A percentile compares a stretch with the other conserved stretches of the same genome.
Conservation (phyloP, 2,329 filamentous ascomycete species). For the Myriosclerotinia duriaeana region DNA sequence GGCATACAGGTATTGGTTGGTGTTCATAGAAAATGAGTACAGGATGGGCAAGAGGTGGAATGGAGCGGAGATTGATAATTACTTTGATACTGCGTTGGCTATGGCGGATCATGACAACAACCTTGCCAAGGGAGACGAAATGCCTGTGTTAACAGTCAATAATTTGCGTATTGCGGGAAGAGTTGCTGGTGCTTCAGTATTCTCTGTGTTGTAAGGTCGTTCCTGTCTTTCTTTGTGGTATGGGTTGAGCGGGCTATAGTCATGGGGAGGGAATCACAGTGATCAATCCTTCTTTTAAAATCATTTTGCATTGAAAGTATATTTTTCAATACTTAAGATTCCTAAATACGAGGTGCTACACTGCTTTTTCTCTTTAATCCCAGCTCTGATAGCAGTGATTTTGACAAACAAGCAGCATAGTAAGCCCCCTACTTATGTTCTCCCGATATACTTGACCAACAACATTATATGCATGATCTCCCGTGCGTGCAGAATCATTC, state of each 20-base stretch:
- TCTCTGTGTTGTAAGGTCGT: neutral
- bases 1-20: neutral
- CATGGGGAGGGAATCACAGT: neutral
- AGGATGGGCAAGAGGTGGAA: conserved; percentile 2
- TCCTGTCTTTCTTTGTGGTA: neutral
- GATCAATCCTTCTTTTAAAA: neutral
- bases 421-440: neutral
- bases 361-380: neutral
- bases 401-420: neutral
- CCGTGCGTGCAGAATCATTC: too few species aligned
- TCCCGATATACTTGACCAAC: neutral
- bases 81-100: conserved; percentile 6
- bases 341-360: neutral
- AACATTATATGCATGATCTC: neutral
- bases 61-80: conserved; percentile 4
- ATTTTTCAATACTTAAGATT: neutral
- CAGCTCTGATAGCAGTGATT: neutral
- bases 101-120: neutral
- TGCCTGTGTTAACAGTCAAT: neutral
- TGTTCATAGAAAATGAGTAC: neutral
- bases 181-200: neutral
- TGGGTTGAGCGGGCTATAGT: too few species aligned
- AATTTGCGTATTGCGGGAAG: neutral
- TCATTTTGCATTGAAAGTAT: neutral
- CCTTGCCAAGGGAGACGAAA: accelerated